A percentile compares a stretch with the other conserved stretches of the same genome.
Evolutionary conservation across 2,329 filamentous ascomycete genomes (phyloP).

Genomic region (Cladosporium oxysporum): DNA sequence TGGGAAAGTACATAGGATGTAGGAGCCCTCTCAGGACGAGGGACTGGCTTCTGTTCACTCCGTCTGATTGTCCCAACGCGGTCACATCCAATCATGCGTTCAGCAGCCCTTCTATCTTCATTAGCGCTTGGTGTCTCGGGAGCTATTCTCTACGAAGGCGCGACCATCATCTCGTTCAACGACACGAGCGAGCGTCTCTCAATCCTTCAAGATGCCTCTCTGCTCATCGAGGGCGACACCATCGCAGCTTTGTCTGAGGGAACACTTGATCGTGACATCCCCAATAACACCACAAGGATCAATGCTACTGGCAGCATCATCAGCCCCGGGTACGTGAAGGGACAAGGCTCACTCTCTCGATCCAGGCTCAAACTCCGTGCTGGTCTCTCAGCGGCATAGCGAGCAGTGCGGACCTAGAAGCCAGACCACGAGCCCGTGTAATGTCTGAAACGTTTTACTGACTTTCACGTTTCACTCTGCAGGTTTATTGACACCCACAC

Average conservation of each 20-base stretch:
- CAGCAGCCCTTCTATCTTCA: slow-evolving; percentile 3
- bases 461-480: too few species aligned
- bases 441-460: too few species aligned
- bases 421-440: too few species aligned
- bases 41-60: not conserved
- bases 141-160: slow-evolving; percentile 25
- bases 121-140: slow-evolving; percentile 13
- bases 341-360: too few species aligned
- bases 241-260: slow-evolving; percentile 40
- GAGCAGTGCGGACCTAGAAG: too few species aligned
- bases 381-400: too few species aligned
- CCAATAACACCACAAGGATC: slow-evolving; percentile 44
- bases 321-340: slow-evolving; percentile 43
- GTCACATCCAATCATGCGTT: slow-evolving; percentile 1
- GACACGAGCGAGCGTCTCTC: slow-evolving; percentile 36
- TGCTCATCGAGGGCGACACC: slow-evolving; percentile 44
- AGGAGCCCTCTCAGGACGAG: not conserved
- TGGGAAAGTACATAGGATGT: slow-evolving; percentile 3
- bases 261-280: slow-evolving; percentile 27
- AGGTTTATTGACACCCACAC: slow-evolving; percentile 57
- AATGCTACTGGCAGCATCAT: slow-evolving; percentile 56
- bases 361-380: too few species aligned
- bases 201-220: slow-evolving; percentile 44
- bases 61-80: not conserved
- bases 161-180: slow-evolving; percentile 48